phyloP scores from a whole-genome alignment of 1,139 yeast species.

The Kluyveromyces sp. region DNA sequence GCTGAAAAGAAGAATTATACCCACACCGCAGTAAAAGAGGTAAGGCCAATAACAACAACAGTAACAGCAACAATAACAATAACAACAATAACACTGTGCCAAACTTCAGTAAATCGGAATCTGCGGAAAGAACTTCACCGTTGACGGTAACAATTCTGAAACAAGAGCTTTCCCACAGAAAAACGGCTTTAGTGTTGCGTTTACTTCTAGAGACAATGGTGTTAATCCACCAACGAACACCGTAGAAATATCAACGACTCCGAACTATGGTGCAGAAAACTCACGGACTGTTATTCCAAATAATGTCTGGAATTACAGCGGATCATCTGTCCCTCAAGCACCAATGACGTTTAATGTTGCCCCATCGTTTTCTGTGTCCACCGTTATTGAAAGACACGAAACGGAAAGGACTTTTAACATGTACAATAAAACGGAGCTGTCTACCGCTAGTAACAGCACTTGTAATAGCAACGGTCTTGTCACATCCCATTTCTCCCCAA shows the following conservation, averaged over 20 bases:
- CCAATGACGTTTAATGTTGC: conserved; percentile 19
- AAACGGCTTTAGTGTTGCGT: neutral
- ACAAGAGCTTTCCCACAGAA: neutral
- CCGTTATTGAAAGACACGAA: neutral
- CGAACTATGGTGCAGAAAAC: neutral
- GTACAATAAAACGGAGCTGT: conserved; percentile 2
- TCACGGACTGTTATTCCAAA: neutral
- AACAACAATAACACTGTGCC: neutral
- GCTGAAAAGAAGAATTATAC: conserved; percentile 4
- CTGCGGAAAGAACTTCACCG: neutral
- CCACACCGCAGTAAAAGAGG: conserved; percentile 1
- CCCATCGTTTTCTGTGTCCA: conserved; percentile 3
- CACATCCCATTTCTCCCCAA: neutral
- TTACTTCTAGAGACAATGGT: neutral
- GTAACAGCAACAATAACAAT: too few species aligned
- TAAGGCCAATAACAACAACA: neutral
- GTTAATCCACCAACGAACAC: neutral
- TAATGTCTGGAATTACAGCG: conserved; percentile 23
- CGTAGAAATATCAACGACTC: neutral
- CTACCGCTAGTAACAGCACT: neutral
- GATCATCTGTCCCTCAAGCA: conserved; percentile 27
- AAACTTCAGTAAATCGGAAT: neutral
- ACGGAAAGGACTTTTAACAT: neutral
- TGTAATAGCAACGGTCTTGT: conserved; percentile 1
- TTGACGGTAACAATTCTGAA: neutral